Evolutionary conservation across 2,329 filamentous ascomycete genomes (phyloP), one percentile per base, ranked within the genome.

Genomic region (Colletotrichum sp.): DNA sequence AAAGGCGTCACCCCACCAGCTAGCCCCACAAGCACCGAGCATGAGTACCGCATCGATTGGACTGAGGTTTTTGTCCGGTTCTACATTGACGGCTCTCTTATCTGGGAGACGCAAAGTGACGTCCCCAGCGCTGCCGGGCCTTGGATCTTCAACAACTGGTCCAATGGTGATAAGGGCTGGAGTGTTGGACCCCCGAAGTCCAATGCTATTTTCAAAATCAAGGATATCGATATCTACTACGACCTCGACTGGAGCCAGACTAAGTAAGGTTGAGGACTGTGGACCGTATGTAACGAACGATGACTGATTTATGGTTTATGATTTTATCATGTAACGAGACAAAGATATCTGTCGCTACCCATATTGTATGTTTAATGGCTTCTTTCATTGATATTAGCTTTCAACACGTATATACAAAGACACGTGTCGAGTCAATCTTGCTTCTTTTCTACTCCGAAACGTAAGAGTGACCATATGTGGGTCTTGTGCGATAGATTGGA

Each of bases 121-220:
- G 80, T 81, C 0, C 81, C 81, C 0, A 81, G 49, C 12, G 67
- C 76, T 0, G 44, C 80, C 22, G 81, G 81, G 0, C 76, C 80
- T 22, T 83, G 81, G 80, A 71, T 82, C n/a, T 82, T 79, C 66
- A 83, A 83, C 36, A 83, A 83, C 74, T 83, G 81, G 81, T 79
- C 81, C 1, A 82, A 80, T 27, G 81, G 81, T 9, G 79, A 82
- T 15, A 77, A 77, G 57, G 79, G 78, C 4, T 83, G 81, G 81
- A 81, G 78, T 2, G 80, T 75, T 29, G 81, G 81, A 1, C 81
- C 81, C 15, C 81, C 81, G 2, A 68, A 76, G 8, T 15, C 77
- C 36, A 76, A 79, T 62, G 80, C 81, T 22, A 22, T 32, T n/a
- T 68, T 68, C 44, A 68, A 68, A 15, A 68, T 68, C n/a, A 68